A percentile compares a stretch with the other conserved stretches of the same genome.
phyloP scores from a whole-genome alignment of 2,329 filamentous ascomycete genomes.

The Calonectria montana region DNA sequence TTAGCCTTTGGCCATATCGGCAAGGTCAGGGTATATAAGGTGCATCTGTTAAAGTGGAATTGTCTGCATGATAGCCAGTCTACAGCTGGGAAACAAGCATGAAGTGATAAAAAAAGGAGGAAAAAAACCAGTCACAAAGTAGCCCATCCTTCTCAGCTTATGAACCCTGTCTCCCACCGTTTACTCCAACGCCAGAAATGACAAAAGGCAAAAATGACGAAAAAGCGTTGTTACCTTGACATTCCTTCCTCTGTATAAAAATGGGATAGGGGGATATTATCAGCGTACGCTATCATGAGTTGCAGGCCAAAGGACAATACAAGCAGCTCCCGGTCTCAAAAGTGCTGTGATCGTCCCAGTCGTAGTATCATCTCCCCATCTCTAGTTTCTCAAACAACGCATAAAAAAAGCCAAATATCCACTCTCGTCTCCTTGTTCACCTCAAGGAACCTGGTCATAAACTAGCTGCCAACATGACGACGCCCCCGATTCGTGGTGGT shows the following conservation, averaged over 20 bases:
- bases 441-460: neutral
- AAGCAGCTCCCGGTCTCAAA: neutral
- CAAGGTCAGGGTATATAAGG: slow-evolving; percentile 5
- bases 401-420: slow-evolving; percentile 10
- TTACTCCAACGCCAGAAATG: slow-evolving; percentile 18
- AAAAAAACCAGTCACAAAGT: slow-evolving; percentile 6
- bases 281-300: slow-evolving; percentile 3
- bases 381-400: slow-evolving; percentile 19
- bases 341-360: slow-evolving; percentile 1
- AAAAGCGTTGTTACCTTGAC: neutral
- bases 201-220: slow-evolving; percentile 4
- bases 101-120: neutral
- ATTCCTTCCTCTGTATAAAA: neutral
- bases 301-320: slow-evolving; percentile 1
- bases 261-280: slow-evolving; percentile 2
- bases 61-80: slow-evolving; percentile 18
- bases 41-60: slow-evolving; percentile 20
- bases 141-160: slow-evolving; percentile 14
- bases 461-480: neutral
- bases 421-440: neutral
- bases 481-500: neutral
- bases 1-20: neutral
- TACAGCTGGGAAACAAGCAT: slow-evolving; percentile 12
- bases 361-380: slow-evolving; percentile 3
- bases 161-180: slow-evolving; percentile 13